Base-by-base conservation (phyloP, 2,329 filamentous ascomycete genomes). In the Paramyrothecium sp. region DNA sequence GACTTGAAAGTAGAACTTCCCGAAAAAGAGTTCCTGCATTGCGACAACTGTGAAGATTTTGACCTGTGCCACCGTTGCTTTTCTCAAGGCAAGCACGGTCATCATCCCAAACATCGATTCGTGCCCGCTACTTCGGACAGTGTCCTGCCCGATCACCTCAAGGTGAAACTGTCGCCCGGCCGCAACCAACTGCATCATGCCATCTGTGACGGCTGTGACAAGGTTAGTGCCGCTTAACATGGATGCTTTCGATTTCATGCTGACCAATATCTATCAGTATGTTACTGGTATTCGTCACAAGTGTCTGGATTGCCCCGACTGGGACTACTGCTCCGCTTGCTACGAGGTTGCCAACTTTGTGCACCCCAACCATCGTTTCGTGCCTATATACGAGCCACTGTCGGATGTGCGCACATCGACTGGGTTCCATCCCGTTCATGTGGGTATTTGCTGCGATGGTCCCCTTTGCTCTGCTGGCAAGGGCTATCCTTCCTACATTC, bases 231-330 rank as follows among this genome's bases (percentile, higher is more conserved):
- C 8, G 16, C 20, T 21, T 20, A 33, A 17, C n/a, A 8, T 20
- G 53, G 54, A 19, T 33, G 12, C 16, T 17, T 41, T 44, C 53
- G 34, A 16, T 53, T 17, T 17, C 3, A 22, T 23, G 7, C 30
- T 21, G 17, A 30, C 23, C 55, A 46, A 60, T 51, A 19, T 20
- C 13, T 44, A 30, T 17, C 41, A 69, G 82, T 87, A 86, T 72
- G 95, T 99, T 67, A 81, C 83, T 65, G 96, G 95, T 65, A 83
- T 97, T 57, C 94, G 95, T 65, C 89, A 98, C 84, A 99, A 99
- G 82, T 99, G 95, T 73, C 81, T 98, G 62, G 89, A 92, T 71
- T 99, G 95, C 79, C 95, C 96, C 48, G 95, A 99, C 74, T 99
- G 92, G 90, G 95, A 99, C 69, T 98, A 91, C 77, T 99, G 95